A percentile compares a stretch with the other conserved stretches of the same genome.
These are phyloP conservation scores for Acanthamoeba healyi DNA, from an alignment of 208 protist genomes.

Conservation along the genomic window DNA sequence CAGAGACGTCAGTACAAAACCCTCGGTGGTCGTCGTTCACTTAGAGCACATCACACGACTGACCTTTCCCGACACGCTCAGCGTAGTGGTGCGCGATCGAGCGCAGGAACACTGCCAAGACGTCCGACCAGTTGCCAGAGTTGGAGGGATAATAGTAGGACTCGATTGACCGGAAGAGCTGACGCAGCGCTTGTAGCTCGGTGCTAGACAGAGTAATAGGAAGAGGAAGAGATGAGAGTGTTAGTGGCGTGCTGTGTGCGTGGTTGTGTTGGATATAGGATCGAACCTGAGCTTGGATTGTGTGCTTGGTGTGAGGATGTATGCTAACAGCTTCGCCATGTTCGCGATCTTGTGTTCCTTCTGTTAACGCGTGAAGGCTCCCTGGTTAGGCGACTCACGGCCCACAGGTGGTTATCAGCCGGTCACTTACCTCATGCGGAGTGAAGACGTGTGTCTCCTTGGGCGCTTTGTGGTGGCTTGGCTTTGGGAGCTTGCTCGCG, in stretches of 20 bases:
- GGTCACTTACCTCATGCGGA: conserved; percentile 4
- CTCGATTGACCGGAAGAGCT: conserved; percentile 36
- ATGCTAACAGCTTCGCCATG: conserved; percentile 20
- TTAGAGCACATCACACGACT: neutral
- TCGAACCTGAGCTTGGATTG: neutral
- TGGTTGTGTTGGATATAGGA: neutral
- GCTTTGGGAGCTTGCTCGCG: conserved; percentile 18
- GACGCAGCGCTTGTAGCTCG: neutral
- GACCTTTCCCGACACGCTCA: conserved; percentile 51
- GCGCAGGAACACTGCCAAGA: neutral
- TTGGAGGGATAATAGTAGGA: conserved; percentile 67
- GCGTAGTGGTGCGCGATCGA: neutral
- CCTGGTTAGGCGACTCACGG: neutral
- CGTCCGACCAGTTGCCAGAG: conserved; percentile 37
- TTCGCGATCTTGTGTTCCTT: conserved; percentile 10
- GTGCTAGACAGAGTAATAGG: neutral
- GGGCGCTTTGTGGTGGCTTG: neutral
- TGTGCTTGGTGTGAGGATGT: conserved; percentile 14
- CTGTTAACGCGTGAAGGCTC: neutral
- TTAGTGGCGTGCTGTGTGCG: too few species aligned
- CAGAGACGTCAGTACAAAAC: neutral
- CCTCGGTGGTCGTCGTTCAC: too few species aligned
- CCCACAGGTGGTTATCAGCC: neutral
- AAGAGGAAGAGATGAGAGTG: too few species aligned
- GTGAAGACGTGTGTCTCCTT: neutral